Conservation (phyloP, 176 grass and related monocot genomes). For the Olyra latifolia region DNA sequence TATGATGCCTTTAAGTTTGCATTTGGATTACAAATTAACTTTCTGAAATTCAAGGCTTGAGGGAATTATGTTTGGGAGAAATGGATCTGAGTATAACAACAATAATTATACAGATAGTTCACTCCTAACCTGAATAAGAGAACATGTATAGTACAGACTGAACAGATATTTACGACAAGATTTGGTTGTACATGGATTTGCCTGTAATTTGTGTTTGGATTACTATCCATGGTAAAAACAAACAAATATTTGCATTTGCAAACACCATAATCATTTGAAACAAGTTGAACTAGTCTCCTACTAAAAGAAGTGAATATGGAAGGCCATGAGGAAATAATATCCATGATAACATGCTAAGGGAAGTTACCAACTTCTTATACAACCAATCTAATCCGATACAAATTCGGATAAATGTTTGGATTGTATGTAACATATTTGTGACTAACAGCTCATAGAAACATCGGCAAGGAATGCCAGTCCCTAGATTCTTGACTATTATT, state of each 20-base stretch:
- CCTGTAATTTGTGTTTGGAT: neutral
- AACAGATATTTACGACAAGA: neutral
- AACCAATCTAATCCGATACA: neutral
- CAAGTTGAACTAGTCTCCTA: neutral
- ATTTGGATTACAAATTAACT: neutral
- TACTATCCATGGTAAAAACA: neutral
- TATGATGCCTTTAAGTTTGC: slow-evolving; percentile 36
- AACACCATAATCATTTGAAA: neutral
- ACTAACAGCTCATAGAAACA: neutral
- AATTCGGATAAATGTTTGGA: neutral
- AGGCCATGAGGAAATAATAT: neutral
- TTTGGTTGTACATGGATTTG: slow-evolving; percentile 20
- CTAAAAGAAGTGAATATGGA: neutral
- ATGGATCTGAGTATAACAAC: neutral
- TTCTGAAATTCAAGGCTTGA: neutral
- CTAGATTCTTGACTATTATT: neutral
- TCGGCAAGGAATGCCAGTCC: neutral
- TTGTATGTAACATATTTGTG: neutral
- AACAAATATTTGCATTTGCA: neutral
- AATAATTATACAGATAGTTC: slow-evolving; percentile 2
- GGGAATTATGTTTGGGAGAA: neutral
- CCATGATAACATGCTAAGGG: neutral
- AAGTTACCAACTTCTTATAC: slow-evolving; percentile 6
- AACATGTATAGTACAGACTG: neutral
- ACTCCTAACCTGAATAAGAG: neutral